These are phyloP conservation scores for Piper longum DNA, from an alignment of 164 flowering plant species.

Conservation along the genomic window DNA sequence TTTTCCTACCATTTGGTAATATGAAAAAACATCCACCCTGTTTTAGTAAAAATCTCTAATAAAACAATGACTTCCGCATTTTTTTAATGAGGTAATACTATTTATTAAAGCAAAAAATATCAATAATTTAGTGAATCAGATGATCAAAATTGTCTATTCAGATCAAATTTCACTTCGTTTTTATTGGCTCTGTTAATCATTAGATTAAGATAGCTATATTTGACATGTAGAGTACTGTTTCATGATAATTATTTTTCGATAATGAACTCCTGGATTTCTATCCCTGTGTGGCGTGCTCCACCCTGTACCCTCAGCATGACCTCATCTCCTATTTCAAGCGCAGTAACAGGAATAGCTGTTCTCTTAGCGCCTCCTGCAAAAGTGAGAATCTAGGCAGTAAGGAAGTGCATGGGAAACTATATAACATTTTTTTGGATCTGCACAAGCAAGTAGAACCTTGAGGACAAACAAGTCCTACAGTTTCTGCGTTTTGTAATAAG, in stretches of 20 bases:
- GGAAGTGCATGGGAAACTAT: neutral
- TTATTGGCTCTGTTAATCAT: too few relatives aligned
- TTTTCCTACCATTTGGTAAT: too few relatives aligned
- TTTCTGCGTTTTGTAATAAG: slow-evolving; percentile 82
- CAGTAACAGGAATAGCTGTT: slow-evolving; percentile 58
- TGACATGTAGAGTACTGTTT: too few relatives aligned
- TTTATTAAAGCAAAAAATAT: too few relatives aligned
- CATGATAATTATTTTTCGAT: slow-evolving; percentile 44
- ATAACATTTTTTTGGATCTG: neutral
- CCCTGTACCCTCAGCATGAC: slow-evolving; percentile 59
- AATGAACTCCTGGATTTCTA: slow-evolving; percentile 80
- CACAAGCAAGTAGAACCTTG: slow-evolving; percentile 24
- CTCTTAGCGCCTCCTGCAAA: slow-evolving; percentile 23
- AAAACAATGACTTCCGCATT: too few relatives aligned
- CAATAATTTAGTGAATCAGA: too few relatives aligned
- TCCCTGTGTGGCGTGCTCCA: slow-evolving; percentile 83
- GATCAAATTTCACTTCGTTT: too few relatives aligned
- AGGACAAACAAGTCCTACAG: slow-evolving; percentile 61
- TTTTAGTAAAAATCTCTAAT: too few relatives aligned
- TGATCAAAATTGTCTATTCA: too few relatives aligned
- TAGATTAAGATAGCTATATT: too few relatives aligned
- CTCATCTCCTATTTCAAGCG: slow-evolving; percentile 68
- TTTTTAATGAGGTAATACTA: too few relatives aligned
- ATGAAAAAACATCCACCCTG: too few relatives aligned
- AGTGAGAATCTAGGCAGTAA: neutral